phyloP scores from a whole-genome alignment of 2,329 filamentous ascomycete genomes.

The Aureobasidium sp. region DNA sequence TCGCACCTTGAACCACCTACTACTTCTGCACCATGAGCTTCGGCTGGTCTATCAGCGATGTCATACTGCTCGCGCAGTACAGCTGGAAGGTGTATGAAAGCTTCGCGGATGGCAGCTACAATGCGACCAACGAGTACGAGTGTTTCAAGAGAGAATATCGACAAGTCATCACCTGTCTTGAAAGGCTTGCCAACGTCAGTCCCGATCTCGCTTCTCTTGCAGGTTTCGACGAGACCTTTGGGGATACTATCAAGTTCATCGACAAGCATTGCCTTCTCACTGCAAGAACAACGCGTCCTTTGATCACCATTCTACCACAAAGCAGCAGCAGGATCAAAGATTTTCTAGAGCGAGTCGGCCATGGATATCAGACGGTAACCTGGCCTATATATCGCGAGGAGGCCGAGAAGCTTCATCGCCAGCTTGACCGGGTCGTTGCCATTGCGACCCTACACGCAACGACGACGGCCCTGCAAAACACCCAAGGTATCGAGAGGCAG shows the following conservation, averaged over 20 bases:
- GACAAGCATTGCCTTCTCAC: background rate
- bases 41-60: conserved; percentile 3
- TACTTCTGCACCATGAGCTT: background rate
- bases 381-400: conserved; percentile 4
- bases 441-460: background rate
- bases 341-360: background rate
- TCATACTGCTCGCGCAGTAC: background rate
- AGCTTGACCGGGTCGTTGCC: background rate
- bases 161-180: background rate
- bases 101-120: background rate
- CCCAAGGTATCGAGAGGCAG: background rate
- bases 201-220: background rate
- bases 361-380: background rate
- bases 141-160: background rate
- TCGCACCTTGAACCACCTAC: background rate
- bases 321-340: background rate
- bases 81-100: conserved; percentile 6
- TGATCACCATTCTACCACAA: background rate
- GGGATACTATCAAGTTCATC: background rate
- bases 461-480: background rate
- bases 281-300: background rate
- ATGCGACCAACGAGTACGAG: background rate
- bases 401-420: background rate
- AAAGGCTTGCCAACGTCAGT: background rate
- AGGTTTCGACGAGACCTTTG: background rate